A percentile compares a stretch with the other conserved stretches of the same genome.
These are phyloP conservation scores for Beauveria asiatica DNA, from an alignment of 2,329 filamentous ascomycete genomes.

Conservation along the genomic window DNA sequence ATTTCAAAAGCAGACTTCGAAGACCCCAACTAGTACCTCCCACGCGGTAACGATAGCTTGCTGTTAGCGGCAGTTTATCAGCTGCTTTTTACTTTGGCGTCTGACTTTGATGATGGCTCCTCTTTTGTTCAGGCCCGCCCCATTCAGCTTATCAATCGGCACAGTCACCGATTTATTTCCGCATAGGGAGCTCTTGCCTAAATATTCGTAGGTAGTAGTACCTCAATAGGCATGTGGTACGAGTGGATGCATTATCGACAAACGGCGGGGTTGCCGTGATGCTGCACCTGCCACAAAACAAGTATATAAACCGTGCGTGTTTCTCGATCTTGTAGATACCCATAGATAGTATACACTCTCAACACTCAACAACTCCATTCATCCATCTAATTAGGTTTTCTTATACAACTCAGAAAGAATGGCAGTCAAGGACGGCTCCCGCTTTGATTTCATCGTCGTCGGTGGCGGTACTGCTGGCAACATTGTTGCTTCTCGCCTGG, in stretches of 20 bases:
- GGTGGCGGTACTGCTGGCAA: slow-evolving; percentile 29
- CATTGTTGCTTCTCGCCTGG: slow-evolving; percentile 28
- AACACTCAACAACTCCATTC: not conserved
- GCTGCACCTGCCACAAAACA: not conserved
- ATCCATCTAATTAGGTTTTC: not conserved
- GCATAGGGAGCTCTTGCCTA: not conserved
- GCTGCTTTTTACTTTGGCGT: too few relatives aligned
- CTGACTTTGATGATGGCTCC: not conserved
- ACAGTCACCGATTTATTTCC: not conserved
- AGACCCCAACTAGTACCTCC: too few relatives aligned
- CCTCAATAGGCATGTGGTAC: not conserved
- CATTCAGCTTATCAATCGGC: not conserved
- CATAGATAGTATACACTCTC: too few relatives aligned
- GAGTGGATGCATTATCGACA: not conserved
- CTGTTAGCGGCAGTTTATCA: too few relatives aligned
- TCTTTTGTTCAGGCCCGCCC: not conserved
- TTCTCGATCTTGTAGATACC: too few relatives aligned
- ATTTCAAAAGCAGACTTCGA: not conserved
- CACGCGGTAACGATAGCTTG: too few relatives aligned
- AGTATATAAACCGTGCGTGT: not conserved
- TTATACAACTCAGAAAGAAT: not conserved
- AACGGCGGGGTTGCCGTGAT: not conserved
- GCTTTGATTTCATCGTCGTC: slow-evolving; percentile 24
- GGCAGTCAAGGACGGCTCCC: slow-evolving; percentile 4
- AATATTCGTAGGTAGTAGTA: not conserved